Evolutionary conservation across 208 protist genomes (phyloP), one percentile per base, ranked within the genome.

Genomic region (Leishmania gerbilli): DNA sequence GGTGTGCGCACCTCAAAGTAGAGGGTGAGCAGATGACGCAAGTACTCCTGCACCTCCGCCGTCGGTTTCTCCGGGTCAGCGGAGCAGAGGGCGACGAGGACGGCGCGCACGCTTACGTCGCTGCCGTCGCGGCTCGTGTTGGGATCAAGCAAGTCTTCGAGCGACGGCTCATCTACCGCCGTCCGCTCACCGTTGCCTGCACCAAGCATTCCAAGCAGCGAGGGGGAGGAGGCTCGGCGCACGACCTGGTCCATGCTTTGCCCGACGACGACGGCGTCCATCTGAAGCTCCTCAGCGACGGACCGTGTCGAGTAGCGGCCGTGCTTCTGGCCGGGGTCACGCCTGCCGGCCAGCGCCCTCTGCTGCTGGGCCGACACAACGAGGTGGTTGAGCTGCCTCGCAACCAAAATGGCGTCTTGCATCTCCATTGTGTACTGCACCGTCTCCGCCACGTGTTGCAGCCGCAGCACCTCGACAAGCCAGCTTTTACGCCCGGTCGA

Each of bases 401-500:
- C 74, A 1, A 81, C 62, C 31, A 89, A 72, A 37, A 93, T 89
- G 64, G 80, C 83, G 47, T 80, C 76, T 60, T 87, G 84, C 84
- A 92, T 77, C 72, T 89, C 84, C 74, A 85, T 84, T 24, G 80
- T 74, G 77, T 89, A 86, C 79, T 89, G 75, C 31, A 89, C 75
- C 21, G 90, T 77, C 74, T 93, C 88, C 24, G 79, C 81, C 3
- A 91, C 72, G 88, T 91, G 88, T 77, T 87, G 83, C 64, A 82
- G 74, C 11, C 88, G 85, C 42, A 87, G 69, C 67, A 83, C 79
- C 77, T 91, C 88, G 0, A 89, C 85, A 34, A 89, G 79, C 53
- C 51, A 71, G 64, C 85, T 84, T 71, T 91, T 88, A 74, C 80
- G 76, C 8, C 88, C 84, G 7, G 65, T 62, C 56, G 42, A n/a